Base-by-base conservation (phyloP, 2,329 filamentous ascomycete genomes). In the Daldinia eschscholtzii region DNA sequence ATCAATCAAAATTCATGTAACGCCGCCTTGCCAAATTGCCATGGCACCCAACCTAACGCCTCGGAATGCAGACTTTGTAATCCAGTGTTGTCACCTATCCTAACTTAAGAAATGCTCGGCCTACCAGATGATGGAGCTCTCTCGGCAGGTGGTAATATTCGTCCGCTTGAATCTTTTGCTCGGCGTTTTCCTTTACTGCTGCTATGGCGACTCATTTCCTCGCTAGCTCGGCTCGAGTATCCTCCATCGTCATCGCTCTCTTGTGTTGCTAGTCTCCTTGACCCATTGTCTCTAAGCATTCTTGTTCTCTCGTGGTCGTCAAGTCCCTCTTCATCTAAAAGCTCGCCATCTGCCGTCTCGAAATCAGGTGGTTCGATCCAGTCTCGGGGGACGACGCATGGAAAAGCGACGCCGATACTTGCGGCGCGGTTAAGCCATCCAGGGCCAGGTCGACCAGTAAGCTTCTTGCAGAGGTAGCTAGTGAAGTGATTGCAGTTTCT, bases 401-500 rank as follows among this genome's bases (percentile, higher is more conserved):
- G 93, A 39, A 97, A 80, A 12, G 91, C 91, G 58, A 94, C 87
- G 42, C 93, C 93, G 70, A 97, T 93, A 73, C 88, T 91, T n/a
- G 93, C 93, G 1, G 93, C 93, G 62, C 93, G 88, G 76, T 97
- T 97, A 61, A 97, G 82, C 91, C 93, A 97, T 18, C 80, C 81
- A 0, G 93, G 93, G 0, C 91, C 92, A 0, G 89, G 83, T 52
- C 88, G 86, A 5, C 90, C 88, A 1, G 92, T 95, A 61, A 97
- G 85, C 72, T 87, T 88, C 77, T 91, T 84, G 80, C 92, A 94
- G 18, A 97, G 85, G 74, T 91, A 89, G 20, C 89, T 89, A 1
- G 93, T 95, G 78, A 97, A 97, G 79, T 97, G 93, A 79, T 97
- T 97, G 85, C 93, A 97, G 80, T 97, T 97, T 74, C 89, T 89